Base-by-base conservation (phyloP, 129 eudicot species). In the Lonicera japonica region DNA sequence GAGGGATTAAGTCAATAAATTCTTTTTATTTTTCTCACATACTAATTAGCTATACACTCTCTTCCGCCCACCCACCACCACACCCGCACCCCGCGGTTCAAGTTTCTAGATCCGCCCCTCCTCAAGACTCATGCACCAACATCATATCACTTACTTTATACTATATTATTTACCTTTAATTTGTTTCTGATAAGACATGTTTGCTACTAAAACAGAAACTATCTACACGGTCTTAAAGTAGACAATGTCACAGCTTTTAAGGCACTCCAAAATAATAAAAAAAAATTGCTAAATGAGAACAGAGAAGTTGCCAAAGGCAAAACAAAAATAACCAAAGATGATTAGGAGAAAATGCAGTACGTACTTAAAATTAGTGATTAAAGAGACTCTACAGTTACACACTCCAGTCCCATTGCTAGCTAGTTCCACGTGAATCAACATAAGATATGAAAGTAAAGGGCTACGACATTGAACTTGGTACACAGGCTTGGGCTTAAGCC, bases 401-500 rank as follows among this genome's bases (percentile, higher is more conserved):
- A 21, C 75, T 23, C 81, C 90, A 11, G 0, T 64, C 18, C 89
- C 90, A 47, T 50, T 83, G 1, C 65, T 82, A n/a, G n/a, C n/a
- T n/a, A 0, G 74, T 80, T 41, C 82, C 86, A 29, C 85, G 70
- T 10, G 78, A 77, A 60, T 72, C 84, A 34, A 71, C 65, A 43
- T 68, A 77, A 15, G 80, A 77, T 23, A 73, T 71, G 21, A 79
- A 71, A 36, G 20, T 86, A 45, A 67, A 66, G 41, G 83, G 86
- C 69, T 83, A 87, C 13, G 80, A 85, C 68, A 64, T 89, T 18
- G 54, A 73, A 25, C 70, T 76, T 2, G 70, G 83, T 12, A 84
- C 88, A 19, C 77, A 67, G 55, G 88, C 70, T 3, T 87, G 88
- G 88, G 86, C 92, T 81, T 60, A 34, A 6, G 16, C 96, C 94